phyloP scores from a whole-genome alignment of 208 protist genomes.

The Leishmania mexicana region DNA sequence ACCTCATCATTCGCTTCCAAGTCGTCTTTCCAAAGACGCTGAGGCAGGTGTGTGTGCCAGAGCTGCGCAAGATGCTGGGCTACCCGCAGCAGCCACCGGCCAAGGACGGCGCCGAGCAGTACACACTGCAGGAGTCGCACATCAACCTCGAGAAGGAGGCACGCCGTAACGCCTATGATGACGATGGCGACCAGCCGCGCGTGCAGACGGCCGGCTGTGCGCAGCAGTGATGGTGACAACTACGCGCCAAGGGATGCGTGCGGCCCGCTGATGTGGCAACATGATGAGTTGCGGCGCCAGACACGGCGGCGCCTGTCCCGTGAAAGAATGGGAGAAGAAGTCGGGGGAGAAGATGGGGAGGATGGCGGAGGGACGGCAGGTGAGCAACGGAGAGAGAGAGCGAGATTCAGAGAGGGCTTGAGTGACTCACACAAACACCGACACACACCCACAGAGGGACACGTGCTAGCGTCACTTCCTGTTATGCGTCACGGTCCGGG shows the following conservation, averaged over 20 bases:
- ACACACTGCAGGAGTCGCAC: slow-evolving; percentile 57
- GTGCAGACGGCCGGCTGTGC: slow-evolving; percentile 69
- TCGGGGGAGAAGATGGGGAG: neutral
- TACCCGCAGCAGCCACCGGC: slow-evolving; percentile 58
- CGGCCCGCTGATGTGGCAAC: neutral
- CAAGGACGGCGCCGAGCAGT: slow-evolving; percentile 49
- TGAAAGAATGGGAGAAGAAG: neutral
- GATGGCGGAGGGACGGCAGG: neutral
- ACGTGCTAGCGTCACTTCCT: neutral
- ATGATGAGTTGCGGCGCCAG: neutral
- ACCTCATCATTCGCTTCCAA: slow-evolving; percentile 91
- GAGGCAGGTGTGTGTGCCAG: slow-evolving; percentile 29
- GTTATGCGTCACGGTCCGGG: neutral
- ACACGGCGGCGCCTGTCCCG: neutral
- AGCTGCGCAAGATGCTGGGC: slow-evolving; percentile 79
- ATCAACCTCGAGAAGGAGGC: slow-evolving; percentile 85
- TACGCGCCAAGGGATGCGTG: neutral
- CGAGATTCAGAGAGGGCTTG: neutral
- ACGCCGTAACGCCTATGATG: slow-evolving; percentile 56
- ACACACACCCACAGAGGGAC: neutral
- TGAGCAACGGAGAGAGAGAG: neutral
- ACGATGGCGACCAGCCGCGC: slow-evolving; percentile 61
- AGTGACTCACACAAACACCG: neutral
- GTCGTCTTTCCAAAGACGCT: slow-evolving; percentile 89
- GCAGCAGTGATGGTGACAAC: slow-evolving; percentile 59